Evolutionary conservation across 148 eudicot genomes (phyloP), one percentile per base, ranked within the genome.

Genomic region (Spergularia bocconei): DNA sequence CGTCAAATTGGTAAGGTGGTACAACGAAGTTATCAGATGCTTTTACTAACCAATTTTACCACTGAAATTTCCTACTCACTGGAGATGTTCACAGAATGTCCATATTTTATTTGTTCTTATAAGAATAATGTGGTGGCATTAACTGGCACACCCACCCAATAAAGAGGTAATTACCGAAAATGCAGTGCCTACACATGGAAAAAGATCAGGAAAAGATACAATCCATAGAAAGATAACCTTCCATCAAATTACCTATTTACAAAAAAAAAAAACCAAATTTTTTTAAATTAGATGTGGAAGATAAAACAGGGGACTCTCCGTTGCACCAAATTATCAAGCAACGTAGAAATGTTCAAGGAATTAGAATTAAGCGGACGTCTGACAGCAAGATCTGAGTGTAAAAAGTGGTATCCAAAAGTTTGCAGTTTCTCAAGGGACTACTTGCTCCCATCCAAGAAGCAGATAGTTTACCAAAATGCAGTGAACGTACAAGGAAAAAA

Each of bases 121-220:
- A 44, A 12, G 13, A 23, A 57, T 21, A 60, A 17, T 11, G 10
- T 36, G 54, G 21, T 16, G 48, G 20, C 14, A 15, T 33, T 60
- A 14, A 50, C 67, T 63, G 77, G 25, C 77, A 63, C 44, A 44
- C n/a, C 36, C 33, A 70, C 25, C 61, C 60, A 70, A 70, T 13
- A 36, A 52, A 25, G 16, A 51, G 39, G 50, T 33, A 74, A 25
- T 61, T 38, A 74, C 67, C 50, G 3, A 29, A 63, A 50, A 17
- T 59, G 67, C 36, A 57, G 53, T 14, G 10, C 16, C 4, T 16
- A 62, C 29, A 17, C 9, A 74, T 63, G 69, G 58, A 74, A 74
- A 63, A 15, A 9, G 15, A 62, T 17, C 21, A 17, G 6, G 23
- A 47, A 33, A 8, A 13, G 56, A 47, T 62, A 12, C 54, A 29